Base-by-base conservation (phyloP, 129 eudicot species). In the Flaveria ramosissima region DNA sequence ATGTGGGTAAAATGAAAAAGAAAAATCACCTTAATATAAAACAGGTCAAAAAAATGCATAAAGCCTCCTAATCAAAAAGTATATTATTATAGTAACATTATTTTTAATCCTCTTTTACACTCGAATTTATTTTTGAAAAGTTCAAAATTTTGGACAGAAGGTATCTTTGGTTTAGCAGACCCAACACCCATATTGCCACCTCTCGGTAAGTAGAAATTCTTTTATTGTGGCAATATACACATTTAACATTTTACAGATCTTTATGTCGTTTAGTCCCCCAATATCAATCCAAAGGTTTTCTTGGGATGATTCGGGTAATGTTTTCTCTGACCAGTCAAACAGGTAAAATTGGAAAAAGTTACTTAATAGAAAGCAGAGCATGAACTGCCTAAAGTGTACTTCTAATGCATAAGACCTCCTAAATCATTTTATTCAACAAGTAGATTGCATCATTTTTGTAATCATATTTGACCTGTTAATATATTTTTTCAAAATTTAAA, bases 251-350 rank as follows among this genome's bases (percentile, higher is more conserved):
- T 15, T 60, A 60, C 86, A 30, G 27, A 87, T 97, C 97, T 93
- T 88, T 73, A 93, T 78, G 60, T 84, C 88, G 13, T 88, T 78
- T 41, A 88, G 65, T 60, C 97, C 98, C 45, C 97, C 97, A 46
- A 90, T 90, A 78, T 93, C 96, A 57, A 17, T 88, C 92, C 97
- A 92, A 93, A 43, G 96, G 74, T 14, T 70, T 85, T 89, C 82
- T 85, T 87, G 41, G 36, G 98, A 24, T 51, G 56, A 48, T 51
- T 15, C 1, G 2, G 19, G 20, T 51, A 16, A 51, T 15, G 1
- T 4, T 51, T 51, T 51, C 56, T 51, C 56, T 51, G 6, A 16
- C 56, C 20, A 4, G 20, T 51, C 56, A 51, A 16, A 16, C 20
- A 16, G 9, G 56, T 51, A 15, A 51, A 51, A 51, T 51, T 17